Percentiles rank a stretch among this genome's conserved stretches.
These are phyloP conservation scores for Tuber melanosporum DNA, from an alignment of 495 filamentous ascomycete species.

Conservation along the genomic window DNA sequence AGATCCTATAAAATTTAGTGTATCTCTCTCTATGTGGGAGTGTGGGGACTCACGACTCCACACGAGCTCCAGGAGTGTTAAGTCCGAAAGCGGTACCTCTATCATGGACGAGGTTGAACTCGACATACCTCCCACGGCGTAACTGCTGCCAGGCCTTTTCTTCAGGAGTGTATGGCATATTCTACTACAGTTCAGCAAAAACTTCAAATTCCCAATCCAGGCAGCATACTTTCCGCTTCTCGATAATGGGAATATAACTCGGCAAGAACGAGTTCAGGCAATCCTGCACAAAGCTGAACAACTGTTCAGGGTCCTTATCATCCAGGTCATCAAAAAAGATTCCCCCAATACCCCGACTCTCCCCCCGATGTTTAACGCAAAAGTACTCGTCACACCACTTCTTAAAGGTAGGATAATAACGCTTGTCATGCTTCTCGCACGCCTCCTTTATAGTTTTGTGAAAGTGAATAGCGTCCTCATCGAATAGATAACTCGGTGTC, in stretches of 20 bases:
- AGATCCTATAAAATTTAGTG: constrained; percentile 54
- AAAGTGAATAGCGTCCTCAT: constrained; percentile 95
- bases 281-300: constrained; percentile 85
- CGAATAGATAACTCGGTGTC: constrained; percentile 89
- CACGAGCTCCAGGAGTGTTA: constrained; percentile 80
- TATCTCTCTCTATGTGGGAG: background rate
- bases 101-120: constrained; percentile 98
- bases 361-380: constrained; percentile 78
- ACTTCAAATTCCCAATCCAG: background rate
- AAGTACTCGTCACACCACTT: constrained; percentile 99
- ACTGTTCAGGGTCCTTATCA: constrained; percentile 80
- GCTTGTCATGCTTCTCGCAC: constrained; percentile 87
- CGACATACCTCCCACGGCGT: constrained; percentile 84
- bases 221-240: constrained; percentile 60
- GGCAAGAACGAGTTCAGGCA: constrained; percentile 82
- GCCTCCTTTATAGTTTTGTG: constrained; percentile 85
- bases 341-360: constrained; percentile 84
- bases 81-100: constrained; percentile 91
- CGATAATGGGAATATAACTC: constrained; percentile 82
- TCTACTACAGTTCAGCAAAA: constrained; percentile 16
- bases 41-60: constrained; percentile 52
- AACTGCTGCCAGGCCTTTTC: constrained; percentile 98
- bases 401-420: constrained; percentile 93
- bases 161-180: constrained; percentile 74
- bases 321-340: constrained; percentile 99